A percentile compares a stretch with the other conserved stretches of the same genome.
phyloP scores from a whole-genome alignment of 352 stramenopile genomes.

The Globisporangium orthogonon region DNA sequence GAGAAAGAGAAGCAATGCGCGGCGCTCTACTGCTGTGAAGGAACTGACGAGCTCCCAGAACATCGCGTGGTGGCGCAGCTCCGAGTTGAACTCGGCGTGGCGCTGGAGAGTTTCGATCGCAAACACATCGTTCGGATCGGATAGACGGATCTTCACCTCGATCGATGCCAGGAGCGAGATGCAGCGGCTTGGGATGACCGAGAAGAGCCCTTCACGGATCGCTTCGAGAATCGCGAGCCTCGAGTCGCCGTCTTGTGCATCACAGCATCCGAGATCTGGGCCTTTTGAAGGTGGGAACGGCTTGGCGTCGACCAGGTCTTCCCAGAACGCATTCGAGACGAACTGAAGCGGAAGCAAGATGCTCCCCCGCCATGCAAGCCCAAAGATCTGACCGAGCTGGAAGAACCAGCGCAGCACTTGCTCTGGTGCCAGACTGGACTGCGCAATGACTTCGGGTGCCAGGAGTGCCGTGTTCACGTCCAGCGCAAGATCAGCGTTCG shows the following conservation, averaged over 20 bases:
- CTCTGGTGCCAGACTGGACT: conserved; percentile 12
- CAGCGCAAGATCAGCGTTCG: conserved; percentile 15
- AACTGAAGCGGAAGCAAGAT: conserved; percentile 47
- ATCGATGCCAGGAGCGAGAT: conserved; percentile 30
- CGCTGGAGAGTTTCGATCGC: conserved; percentile 18
- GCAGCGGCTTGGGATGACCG: conserved; percentile 43
- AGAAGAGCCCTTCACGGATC: conserved; percentile 46
- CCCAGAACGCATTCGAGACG: conserved; percentile 38
- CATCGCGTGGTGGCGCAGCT: conserved; percentile 21
- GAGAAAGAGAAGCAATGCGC: conserved; percentile 42
- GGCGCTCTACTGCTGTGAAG: conserved; percentile 44
- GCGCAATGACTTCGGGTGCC: conserved; percentile 10
- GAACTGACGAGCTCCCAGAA: conserved; percentile 37
- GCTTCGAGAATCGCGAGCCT: conserved; percentile 21
- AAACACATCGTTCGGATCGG: conserved; percentile 24
- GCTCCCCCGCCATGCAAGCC: conserved; percentile 51
- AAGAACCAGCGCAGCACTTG: conserved; percentile 50
- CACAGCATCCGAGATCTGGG: not conserved
- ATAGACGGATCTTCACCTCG: conserved; percentile 25
- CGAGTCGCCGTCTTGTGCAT: not conserved
- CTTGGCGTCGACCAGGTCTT: conserved; percentile 15
- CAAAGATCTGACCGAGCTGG: conserved; percentile 46
- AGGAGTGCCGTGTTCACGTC: conserved; percentile 51
- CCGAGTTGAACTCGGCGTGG: conserved; percentile 22
- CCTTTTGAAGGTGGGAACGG: not conserved